Conservation (phyloP, 441 rosid species). For the Pelargonium cotyledonis region DNA sequence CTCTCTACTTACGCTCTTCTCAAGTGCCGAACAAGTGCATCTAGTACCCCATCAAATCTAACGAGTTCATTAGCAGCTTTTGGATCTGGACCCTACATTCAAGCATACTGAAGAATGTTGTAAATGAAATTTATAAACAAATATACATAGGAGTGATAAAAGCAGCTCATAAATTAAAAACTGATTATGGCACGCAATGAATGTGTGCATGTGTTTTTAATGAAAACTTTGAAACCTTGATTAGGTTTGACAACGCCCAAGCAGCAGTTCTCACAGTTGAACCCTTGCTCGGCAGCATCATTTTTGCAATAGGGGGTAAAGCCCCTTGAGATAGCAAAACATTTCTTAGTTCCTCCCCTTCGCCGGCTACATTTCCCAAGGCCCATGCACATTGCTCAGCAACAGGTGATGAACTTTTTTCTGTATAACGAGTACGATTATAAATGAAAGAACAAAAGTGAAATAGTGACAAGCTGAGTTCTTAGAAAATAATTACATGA, state of each 20-base stretch:
- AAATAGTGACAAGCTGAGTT: neutral
- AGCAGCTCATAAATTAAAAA: neutral
- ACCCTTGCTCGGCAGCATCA: slow-evolving; percentile 87
- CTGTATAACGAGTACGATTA: slow-evolving; percentile 34
- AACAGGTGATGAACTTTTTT: slow-evolving; percentile 77
- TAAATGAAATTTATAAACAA: slow-evolving; percentile 22
- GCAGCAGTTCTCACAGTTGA: slow-evolving; percentile 93
- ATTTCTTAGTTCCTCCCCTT: slow-evolving; percentile 87
- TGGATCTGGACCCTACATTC: slow-evolving; percentile 78
- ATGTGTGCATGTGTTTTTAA: neutral
- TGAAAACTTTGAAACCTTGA: slow-evolving; percentile 55
- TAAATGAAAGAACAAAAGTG: neutral
- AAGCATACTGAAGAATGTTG: slow-evolving; percentile 28
- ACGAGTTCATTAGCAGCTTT: slow-evolving; percentile 81
- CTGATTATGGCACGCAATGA: neutral
- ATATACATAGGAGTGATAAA: slow-evolving; percentile 1
- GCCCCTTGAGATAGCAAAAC: slow-evolving; percentile 88
- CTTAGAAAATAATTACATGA: slow-evolving; percentile 7
- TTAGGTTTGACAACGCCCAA: slow-evolving; percentile 91
- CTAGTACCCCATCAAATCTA: slow-evolving; percentile 61
- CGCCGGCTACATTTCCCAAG: slow-evolving; percentile 93
- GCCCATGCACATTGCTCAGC: slow-evolving; percentile 99
- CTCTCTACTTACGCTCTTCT: slow-evolving; percentile 59
- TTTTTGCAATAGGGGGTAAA: slow-evolving; percentile 82
- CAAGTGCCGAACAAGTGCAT: slow-evolving; percentile 76